A percentile compares a stretch with the other conserved stretches of the same genome.
These are phyloP conservation scores for Ziziphus jujuba DNA, from an alignment of 306 rosid genomes.

Conservation along the genomic window DNA sequence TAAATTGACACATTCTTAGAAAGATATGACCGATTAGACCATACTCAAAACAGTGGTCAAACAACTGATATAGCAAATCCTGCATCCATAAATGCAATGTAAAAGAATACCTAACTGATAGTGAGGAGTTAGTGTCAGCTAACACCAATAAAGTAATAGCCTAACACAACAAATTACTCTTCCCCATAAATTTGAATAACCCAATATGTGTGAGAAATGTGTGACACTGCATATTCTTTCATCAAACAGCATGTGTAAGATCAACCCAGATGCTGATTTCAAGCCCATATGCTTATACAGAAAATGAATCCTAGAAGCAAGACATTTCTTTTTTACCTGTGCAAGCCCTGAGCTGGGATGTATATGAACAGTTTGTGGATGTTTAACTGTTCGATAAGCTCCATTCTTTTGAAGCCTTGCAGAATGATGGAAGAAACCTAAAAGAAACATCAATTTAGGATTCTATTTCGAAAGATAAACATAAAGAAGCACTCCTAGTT, in stretches of 20 bases:
- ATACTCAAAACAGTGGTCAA: not conserved
- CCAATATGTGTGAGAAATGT: no score
- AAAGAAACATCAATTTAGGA: conserved; percentile 11
- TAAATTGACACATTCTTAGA: not conserved
- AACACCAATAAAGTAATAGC: no score
- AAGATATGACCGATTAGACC: not conserved
- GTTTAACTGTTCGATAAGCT: conserved; percentile 74
- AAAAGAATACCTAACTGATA: not conserved
- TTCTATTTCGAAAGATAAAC: conserved; percentile 15
- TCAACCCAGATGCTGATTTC: not conserved
- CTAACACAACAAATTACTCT: no score
- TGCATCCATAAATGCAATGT: not conserved
- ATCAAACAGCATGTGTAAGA: not conserved
- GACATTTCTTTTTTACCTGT: conserved; percentile 43
- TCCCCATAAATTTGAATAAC: no score
- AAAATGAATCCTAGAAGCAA: not conserved
- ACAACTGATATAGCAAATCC: not conserved
- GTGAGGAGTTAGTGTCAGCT: no score
- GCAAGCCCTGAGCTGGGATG: conserved; percentile 94
- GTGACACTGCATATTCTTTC: not conserved
- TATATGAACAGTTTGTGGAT: conserved; percentile 85
- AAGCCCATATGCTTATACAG: not conserved
- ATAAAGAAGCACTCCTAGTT: not conserved
- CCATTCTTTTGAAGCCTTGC: conserved; percentile 82
- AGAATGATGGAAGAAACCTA: conserved; percentile 89